Evolutionary conservation across 1,284 basidiomycete species (phyloP).

Genomic region (Chondrostereum purpureum): DNA sequence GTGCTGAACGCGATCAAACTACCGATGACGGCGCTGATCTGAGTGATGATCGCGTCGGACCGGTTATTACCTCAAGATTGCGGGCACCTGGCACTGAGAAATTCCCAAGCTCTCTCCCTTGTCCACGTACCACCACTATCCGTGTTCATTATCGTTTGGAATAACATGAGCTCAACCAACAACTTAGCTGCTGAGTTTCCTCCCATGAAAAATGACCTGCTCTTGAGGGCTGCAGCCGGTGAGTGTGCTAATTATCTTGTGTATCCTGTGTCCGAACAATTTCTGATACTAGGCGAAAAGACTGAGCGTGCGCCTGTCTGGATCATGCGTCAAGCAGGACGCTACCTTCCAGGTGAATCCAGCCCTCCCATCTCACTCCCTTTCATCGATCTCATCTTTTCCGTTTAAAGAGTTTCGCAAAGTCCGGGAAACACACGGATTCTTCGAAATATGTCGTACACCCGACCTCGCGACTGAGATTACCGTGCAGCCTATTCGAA

Average conservation of each 20-base stretch:
- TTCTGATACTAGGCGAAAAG: slow-evolving; percentile 55
- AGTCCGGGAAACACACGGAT: slow-evolving; percentile 78
- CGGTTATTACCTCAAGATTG: not conserved
- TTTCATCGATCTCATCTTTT: slow-evolving; percentile 4
- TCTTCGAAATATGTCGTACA: slow-evolving; percentile 90
- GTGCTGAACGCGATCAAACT: too few relatives aligned
- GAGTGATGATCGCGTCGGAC: too few relatives aligned
- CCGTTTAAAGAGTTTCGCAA: slow-evolving; percentile 70
- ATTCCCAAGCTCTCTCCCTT: not conserved
- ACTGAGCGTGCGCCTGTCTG: slow-evolving; percentile 94
- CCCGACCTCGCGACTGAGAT: slow-evolving; percentile 81
- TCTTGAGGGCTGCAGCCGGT: slow-evolving; percentile 86
- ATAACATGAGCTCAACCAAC: not conserved
- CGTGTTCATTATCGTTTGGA: too few relatives aligned
- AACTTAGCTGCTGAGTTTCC: slow-evolving; percentile 48
- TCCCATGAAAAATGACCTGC: slow-evolving; percentile 81
- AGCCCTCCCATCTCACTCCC: not conserved
- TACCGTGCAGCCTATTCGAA: slow-evolving; percentile 87
- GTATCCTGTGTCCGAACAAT: not conserved
- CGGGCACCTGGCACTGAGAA: not conserved
- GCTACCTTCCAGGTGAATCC: slow-evolving; percentile 81
- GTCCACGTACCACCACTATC: not conserved
- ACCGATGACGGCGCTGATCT: too few relatives aligned
- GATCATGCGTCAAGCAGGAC: slow-evolving; percentile 98
- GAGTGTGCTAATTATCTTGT: slow-evolving; percentile 13